Base-by-base conservation (phyloP, 805 yeast genomes). In the Wickerhamiella shivajii region DNA sequence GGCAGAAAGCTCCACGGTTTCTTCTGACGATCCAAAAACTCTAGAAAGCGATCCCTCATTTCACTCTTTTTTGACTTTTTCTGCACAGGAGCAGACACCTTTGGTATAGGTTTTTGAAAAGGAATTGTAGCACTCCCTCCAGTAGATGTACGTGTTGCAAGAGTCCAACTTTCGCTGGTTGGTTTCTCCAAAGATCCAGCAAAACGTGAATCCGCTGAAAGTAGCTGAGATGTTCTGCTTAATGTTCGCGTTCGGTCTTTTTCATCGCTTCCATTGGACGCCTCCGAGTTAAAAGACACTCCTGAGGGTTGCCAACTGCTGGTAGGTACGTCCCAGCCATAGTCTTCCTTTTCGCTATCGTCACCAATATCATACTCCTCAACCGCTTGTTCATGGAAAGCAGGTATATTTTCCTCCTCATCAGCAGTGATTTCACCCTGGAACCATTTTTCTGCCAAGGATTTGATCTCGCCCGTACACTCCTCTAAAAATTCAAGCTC, bases 1-100 rank as follows among this genome's bases (percentile, higher is more conserved):
- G 47, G 43, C 24, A 44, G n/a, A 5, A 45, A 35, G n/a, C 43
- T 41, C 50, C 50, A 46, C 15, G 42, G 37, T 27, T 24, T 16
- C 2, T 12, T 11, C 9, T 28, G 36, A 5, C 22, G 3, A 5
- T 14, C 25, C 10, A 33, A 34, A 13, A 31, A 37, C 5, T 19
- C 33, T 15, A 33, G 27, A 20, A 24, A 45, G 24, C 28, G 16
- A 7, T 33, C 34, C 16, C 34, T 32, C 11, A 43, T 19, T 2
- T 14, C 24, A n/a, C n/a, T n/a, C n/a, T n/a, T n/a, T n/a, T n/a
- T n/a, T n/a, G n/a, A n/a, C n/a, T n/a, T n/a, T n/a, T n/a, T n/a
- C n/a, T n/a, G n/a, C n/a, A n/a, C n/a, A n/a, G n/a, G n/a, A n/a
- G n/a, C n/a, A n/a, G n/a, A n/a, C n/a, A n/a, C n/a, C n/a, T n/a